phyloP scores from a whole-genome alignment of 345 rosid genomes.

The Hypericum androsaemum region DNA sequence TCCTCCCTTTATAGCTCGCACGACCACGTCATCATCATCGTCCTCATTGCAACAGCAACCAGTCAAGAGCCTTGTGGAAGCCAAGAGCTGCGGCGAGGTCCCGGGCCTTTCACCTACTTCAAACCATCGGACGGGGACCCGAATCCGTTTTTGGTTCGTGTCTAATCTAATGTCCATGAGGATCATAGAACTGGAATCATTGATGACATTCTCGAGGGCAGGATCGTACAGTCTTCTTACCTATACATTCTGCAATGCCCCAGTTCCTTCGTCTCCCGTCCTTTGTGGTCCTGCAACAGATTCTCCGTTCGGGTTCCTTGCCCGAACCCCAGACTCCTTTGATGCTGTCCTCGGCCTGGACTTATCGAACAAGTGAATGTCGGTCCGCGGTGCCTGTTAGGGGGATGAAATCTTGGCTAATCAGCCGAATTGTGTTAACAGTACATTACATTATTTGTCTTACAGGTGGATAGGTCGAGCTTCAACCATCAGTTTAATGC shows the following conservation, averaged over 20 bases:
- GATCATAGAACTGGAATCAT: conserved; percentile 32
- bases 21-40: conserved; percentile 22
- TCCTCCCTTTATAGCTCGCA: conserved; percentile 2
- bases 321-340: conserved; percentile 53
- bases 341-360: conserved; percentile 61
- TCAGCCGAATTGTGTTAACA: conserved; percentile 47
- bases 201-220: conserved; percentile 57
- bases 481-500: too few relatives aligned
- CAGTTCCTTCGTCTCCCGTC: conserved; percentile 51
- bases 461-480: too few relatives aligned
- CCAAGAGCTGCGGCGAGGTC: conserved; percentile 43
- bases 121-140: conserved; percentile 28
- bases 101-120: conserved; percentile 47
- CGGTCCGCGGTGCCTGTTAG: conserved; percentile 33
- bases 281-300: conserved; percentile 56
- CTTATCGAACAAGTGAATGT: conserved; percentile 21
- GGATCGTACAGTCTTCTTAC: conserved; percentile 57
- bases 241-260: conserved; percentile 52
- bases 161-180: conserved; percentile 35
- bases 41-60: conserved; percentile 34
- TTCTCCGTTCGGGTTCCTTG: conserved; percentile 64
- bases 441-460: conserved; percentile 58
- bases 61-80: conserved; percentile 43
- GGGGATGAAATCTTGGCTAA: conserved; percentile 64
- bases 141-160: conserved; percentile 58